These are phyloP conservation scores for Discostella stelligera DNA, from an alignment of 352 stramenopile genomes.

Conservation along the genomic window DNA sequence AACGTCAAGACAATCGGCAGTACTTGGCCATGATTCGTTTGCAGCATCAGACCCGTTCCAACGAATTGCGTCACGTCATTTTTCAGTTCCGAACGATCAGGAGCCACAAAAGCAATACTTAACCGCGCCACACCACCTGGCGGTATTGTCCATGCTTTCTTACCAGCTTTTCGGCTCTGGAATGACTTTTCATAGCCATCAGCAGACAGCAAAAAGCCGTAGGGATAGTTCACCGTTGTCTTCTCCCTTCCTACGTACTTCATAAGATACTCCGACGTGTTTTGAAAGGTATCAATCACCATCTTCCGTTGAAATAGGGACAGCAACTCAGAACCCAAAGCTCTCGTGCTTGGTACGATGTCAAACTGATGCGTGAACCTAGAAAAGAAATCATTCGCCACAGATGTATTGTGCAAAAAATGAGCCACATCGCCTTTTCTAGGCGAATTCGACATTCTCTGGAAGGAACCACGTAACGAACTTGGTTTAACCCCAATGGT, in stretches of 20 bases:
- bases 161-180: slow-evolving; percentile 44
- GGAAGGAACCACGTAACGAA: slow-evolving; percentile 11
- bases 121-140: slow-evolving; percentile 69
- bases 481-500: slow-evolving; percentile 29
- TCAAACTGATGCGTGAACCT: slow-evolving; percentile 48
- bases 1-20: slow-evolving; percentile 76
- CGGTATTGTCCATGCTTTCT: slow-evolving; percentile 61
- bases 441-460: slow-evolving; percentile 8
- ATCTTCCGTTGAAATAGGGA: slow-evolving; percentile 33
- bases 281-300: slow-evolving; percentile 33
- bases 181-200: slow-evolving; percentile 44
- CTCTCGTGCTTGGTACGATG: slow-evolving; percentile 38
- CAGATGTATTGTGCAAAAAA: slow-evolving; percentile 39
- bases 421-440: slow-evolving; percentile 21
- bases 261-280: slow-evolving; percentile 29
- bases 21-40: slow-evolving; percentile 69
- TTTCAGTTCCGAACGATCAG: slow-evolving; percentile 47
- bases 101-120: slow-evolving; percentile 59
- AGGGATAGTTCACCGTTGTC: slow-evolving; percentile 27
- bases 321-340: slow-evolving; percentile 28
- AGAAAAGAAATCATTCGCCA: slow-evolving; percentile 30
- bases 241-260: slow-evolving; percentile 25
- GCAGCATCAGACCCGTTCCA: slow-evolving; percentile 64
- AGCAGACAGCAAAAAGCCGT: slow-evolving; percentile 45
- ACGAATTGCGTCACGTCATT: slow-evolving; percentile 78